A percentile compares a stretch with the other conserved stretches of the same genome.
Evolutionary conservation across 768 basidiomycete genomes (phyloP).

Genomic region (Amanita phalloides): DNA sequence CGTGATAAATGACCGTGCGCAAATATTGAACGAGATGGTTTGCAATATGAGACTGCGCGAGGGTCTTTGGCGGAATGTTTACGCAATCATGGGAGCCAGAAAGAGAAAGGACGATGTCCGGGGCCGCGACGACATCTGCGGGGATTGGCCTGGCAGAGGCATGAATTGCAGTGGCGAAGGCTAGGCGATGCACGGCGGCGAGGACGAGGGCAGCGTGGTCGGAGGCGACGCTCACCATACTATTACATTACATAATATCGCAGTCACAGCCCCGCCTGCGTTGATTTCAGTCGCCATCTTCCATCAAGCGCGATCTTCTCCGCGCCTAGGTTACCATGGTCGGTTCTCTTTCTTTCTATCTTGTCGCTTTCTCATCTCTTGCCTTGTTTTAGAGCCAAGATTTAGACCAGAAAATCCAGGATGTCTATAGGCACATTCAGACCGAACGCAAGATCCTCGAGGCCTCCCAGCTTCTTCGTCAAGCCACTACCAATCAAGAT

Average conservation of each 20-base stretch:
- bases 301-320: constrained; percentile 12
- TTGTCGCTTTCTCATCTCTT: constrained; percentile 10
- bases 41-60: constrained; percentile 40
- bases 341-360: constrained; percentile 3
- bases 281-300: constrained; percentile 3
- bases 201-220: constrained; percentile 27
- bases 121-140: constrained; percentile 39
- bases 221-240: constrained; percentile 14
- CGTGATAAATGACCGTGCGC: constrained; percentile 25
- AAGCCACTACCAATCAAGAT: constrained; percentile 80
- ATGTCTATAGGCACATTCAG: constrained; percentile 82
- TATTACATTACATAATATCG: constrained; percentile 12
- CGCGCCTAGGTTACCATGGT: constrained; percentile 16
- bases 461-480: constrained; percentile 65
- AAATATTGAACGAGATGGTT: constrained; percentile 41
- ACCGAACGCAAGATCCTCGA: constrained; percentile 91
- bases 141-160: constrained; percentile 25
- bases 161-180: constrained; percentile 28
- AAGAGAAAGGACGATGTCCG: constrained; percentile 41
- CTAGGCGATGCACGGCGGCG: neutral
- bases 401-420: constrained; percentile 89
- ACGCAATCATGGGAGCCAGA: constrained; percentile 40
- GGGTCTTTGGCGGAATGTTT: constrained; percentile 23
- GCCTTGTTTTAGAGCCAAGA: constrained; percentile 35
- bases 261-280: constrained; percentile 11